Evolutionary conservation across 495 filamentous ascomycete species (phyloP), one percentile per base, ranked within the genome.

Genomic region (Trichoderma virens): DNA sequence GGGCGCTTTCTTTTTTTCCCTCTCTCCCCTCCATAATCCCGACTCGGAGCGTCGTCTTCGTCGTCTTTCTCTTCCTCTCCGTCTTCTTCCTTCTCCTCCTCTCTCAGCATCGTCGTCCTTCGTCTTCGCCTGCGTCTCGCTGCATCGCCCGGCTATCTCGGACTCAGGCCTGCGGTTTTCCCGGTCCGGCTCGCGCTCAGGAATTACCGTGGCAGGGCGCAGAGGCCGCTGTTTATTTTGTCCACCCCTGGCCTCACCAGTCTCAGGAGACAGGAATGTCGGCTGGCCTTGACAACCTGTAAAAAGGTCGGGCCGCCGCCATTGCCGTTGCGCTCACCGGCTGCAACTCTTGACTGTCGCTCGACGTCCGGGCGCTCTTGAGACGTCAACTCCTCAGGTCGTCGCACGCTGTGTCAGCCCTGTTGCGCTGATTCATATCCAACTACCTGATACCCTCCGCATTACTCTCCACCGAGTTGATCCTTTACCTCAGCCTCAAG

Each of bases 181-280:
- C 41, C n/a, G 13, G 41, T 45, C 16, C 41, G 34, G 34, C n/a
- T 20, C 41, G 41, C 41, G 41, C 41, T 18, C 16, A 45, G 41
- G n/a, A 18, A 45, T 20, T 3, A 14, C 41, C 41, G 34, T 35
- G 34, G 34, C 34, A 35, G 34, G 34, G 41, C 41, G 41, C 41
- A 45, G 41, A 35, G 41, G 41, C 41, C 41, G 41, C 41, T 45
- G 41, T 45, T 45, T 45, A 45, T 45, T 45, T 45, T 45, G 14
- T 20, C n/a, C 41, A 20, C 41, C 41, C n/a, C 41, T 13, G 14
- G 8, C 41, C 16, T 20, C 41, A 35, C 34, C 34, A 35, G 47
- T 56, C 47, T 56, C 47, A 56, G 47, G 47, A 56, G 47, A 56
- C 47, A 56, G 47, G 47, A 28, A 56, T 56, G 47, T 16, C 47